A percentile compares a stretch with the other conserved stretches of the same genome.
These are phyloP conservation scores for Neurospora intermedia DNA, from an alignment of 495 filamentous ascomycete genomes.

Conservation along the genomic window DNA sequence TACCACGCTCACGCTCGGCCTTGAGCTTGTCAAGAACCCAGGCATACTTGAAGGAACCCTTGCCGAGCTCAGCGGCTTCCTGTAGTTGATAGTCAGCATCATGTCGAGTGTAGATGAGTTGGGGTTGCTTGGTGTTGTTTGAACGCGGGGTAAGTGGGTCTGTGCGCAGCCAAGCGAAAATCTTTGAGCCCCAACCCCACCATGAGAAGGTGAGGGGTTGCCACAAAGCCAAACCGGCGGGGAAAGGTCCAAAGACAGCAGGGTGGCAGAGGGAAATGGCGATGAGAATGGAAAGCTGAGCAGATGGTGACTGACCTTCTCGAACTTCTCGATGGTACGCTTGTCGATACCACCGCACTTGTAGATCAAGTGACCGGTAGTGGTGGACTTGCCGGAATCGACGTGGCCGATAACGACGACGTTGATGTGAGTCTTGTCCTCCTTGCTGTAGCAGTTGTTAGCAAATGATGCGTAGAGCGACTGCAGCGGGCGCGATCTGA, in stretches of 20 bases:
- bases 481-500: neutral
- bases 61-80: constrained; percentile 99
- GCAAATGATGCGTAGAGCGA: constrained; percentile 1
- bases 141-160: constrained; percentile 16
- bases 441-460: constrained; percentile 52
- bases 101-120: neutral
- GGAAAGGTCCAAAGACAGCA: constrained; percentile 7
- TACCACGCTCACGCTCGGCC: constrained; percentile 99
- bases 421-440: constrained; percentile 80
- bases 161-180: constrained; percentile 16
- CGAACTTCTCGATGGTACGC: constrained; percentile 99
- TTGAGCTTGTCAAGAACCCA: constrained; percentile 99
- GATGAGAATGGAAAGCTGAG: constrained; percentile 6
- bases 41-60: constrained; percentile 99
- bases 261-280: constrained; percentile 5
- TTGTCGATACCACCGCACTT: constrained; percentile 99
- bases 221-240: constrained; percentile 15
- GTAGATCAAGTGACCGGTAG: constrained; percentile 95
- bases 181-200: constrained; percentile 25
- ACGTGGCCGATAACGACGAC: constrained; percentile 99
- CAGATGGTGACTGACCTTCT: constrained; percentile 64
- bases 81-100: constrained; percentile 31
- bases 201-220: constrained; percentile 17
- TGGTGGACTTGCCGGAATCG: constrained; percentile 99
- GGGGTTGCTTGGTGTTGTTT: neutral